Evolutionary conservation across 1,139 yeast species (phyloP).

Genomic region (Protomyces gravidus): DNA sequence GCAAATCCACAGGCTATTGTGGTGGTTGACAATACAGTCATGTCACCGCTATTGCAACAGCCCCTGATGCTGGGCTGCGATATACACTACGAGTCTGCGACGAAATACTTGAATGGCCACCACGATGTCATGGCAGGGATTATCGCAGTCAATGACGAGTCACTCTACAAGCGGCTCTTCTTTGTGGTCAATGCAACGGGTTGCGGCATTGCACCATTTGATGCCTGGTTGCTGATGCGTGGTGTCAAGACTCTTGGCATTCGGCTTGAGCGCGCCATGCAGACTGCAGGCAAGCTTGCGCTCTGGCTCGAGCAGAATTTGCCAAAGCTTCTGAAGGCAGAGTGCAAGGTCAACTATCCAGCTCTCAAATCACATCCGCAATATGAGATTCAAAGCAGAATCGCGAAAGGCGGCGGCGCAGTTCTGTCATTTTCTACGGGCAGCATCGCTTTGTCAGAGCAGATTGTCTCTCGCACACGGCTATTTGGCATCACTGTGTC

Average conservation of each 20-base stretch:
- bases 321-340: conserved; percentile 41
- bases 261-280: conserved; percentile 67
- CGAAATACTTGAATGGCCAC: conserved; percentile 89
- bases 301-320: conserved; percentile 50
- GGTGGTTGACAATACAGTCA: conserved; percentile 89
- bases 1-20: conserved; percentile 58
- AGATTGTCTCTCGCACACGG: conserved; percentile 68
- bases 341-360: conserved; percentile 72
- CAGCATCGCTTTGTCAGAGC: conserved; percentile 58
- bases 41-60: conserved; percentile 88
- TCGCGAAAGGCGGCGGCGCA: conserved; percentile 83
- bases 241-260: conserved; percentile 84
- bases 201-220: conserved; percentile 84
- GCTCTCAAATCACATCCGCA: conserved; percentile 70
- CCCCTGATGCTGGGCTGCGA: conserved; percentile 83
- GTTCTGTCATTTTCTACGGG: conserved; percentile 89
- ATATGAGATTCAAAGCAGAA: conserved; percentile 67
- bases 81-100: conserved; percentile 80
- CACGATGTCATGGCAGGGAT: conserved; percentile 89
- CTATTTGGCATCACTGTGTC: conserved; percentile 87
- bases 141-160: conserved; percentile 63
- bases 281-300: conserved; percentile 67
- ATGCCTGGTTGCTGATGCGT: conserved; percentile 89
- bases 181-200: conserved; percentile 87
- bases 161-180: conserved; percentile 59